Evolutionary conservation across 805 yeast species (phyloP).

Genomic region (Starmerella davenportii): DNA sequence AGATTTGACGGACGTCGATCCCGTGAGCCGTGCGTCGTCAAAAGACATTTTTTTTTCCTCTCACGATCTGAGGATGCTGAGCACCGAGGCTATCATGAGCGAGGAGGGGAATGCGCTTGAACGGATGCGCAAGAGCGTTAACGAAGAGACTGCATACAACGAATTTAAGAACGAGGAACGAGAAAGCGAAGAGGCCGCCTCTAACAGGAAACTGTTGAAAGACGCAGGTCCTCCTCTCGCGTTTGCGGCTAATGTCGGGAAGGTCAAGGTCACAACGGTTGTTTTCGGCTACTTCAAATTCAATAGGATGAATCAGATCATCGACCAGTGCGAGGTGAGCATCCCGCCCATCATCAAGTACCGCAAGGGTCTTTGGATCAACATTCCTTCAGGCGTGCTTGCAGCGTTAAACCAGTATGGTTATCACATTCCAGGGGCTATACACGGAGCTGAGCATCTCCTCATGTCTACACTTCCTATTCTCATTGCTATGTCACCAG

Average conservation of each 20-base stretch:
- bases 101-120: neutral
- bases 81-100: neutral
- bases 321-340: conserved; percentile 84
- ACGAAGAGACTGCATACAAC: neutral
- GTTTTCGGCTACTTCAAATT: conserved; percentile 91
- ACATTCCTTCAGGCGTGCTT: conserved; percentile 52
- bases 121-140: neutral
- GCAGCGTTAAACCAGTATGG: conserved; percentile 38
- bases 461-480: conserved; percentile 62
- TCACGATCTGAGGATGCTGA: neutral
- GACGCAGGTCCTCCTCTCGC: neutral
- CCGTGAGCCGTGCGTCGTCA: conserved; percentile 24
- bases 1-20: conserved; percentile 87
- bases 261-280: conserved; percentile 46
- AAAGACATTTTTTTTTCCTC: neutral
- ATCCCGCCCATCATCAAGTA: conserved; percentile 59
- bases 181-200: neutral
- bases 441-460: conserved; percentile 94
- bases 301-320: conserved; percentile 54
- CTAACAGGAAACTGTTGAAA: neutral
- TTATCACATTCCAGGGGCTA: conserved; percentile 67
- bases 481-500: conserved; percentile 44
- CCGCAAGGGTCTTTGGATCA: conserved; percentile 84
- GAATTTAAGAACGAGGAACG: neutral
- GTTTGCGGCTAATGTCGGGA: conserved; percentile 29